Percentiles rank a stretch among this genome's conserved stretches.
phyloP scores from a whole-genome alignment of 1,284 basidiomycete species.

The Trametes polyzona region DNA sequence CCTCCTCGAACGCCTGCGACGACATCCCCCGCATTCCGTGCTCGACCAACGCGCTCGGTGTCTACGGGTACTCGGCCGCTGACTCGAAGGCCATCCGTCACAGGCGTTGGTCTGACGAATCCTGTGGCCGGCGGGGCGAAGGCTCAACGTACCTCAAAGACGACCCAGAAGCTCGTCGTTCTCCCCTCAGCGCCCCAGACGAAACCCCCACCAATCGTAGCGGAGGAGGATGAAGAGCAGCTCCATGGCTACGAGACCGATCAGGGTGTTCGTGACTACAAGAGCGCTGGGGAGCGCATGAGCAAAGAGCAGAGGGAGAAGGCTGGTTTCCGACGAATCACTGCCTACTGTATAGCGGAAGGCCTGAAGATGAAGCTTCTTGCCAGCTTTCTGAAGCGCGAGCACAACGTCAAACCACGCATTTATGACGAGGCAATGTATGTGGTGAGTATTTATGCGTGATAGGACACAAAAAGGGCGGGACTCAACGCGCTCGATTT shows the following conservation, averaged over 20 bases:
- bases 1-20: constrained; percentile 14
- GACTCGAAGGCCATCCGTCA: constrained; percentile 32
- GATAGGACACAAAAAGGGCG: not conserved
- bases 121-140: constrained; percentile 33
- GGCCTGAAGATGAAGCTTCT: constrained; percentile 81
- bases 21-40: constrained; percentile 21
- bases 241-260: constrained; percentile 68
- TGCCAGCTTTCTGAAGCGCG: constrained; percentile 85
- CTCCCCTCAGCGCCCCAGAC: constrained; percentile 92
- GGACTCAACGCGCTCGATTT: not conserved
- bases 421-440: constrained; percentile 95
- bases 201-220: constrained; percentile 64
- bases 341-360: constrained; percentile 88
- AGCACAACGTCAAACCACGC: constrained; percentile 90
- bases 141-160: constrained; percentile 85
- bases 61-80: constrained; percentile 20
- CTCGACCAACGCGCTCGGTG: constrained; percentile 25
- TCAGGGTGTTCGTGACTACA: constrained; percentile 67
- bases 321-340: constrained; percentile 77
- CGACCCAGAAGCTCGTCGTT: constrained; percentile 89
- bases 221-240: constrained; percentile 55
- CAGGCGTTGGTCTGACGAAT: constrained; percentile 33
- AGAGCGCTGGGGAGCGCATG: constrained; percentile 84
- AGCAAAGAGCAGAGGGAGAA: constrained; percentile 75
- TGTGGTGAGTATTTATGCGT: constrained; percentile 66